phyloP scores from a whole-genome alignment of 768 basidiomycete species.

The Pulveroboletus ravenelii region DNA sequence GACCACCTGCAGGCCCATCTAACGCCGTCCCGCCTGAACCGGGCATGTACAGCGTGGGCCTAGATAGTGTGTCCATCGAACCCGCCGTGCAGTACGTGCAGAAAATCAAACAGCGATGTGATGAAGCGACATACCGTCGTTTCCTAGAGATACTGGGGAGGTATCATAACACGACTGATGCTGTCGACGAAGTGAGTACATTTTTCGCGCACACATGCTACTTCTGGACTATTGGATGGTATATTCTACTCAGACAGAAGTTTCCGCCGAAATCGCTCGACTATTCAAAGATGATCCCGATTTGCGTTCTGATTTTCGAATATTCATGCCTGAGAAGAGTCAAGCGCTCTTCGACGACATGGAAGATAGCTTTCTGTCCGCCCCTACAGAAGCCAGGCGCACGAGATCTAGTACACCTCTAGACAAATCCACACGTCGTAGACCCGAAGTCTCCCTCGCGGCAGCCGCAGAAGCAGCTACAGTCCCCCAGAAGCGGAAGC shows the following conservation, averaged over 20 bases:
- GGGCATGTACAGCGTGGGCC: constrained; percentile 25
- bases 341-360: constrained; percentile 47
- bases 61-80: constrained; percentile 50
- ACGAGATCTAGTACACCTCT: constrained; percentile 34
- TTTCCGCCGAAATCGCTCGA: constrained; percentile 60
- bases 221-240: background rate
- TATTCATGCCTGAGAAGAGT: constrained; percentile 66
- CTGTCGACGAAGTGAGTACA: constrained; percentile 52
- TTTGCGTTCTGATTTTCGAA: constrained; percentile 64
- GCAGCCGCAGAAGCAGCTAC: constrained; percentile 34
- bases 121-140: constrained; percentile 78
- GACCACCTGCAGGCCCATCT: constrained; percentile 5
- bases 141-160: constrained; percentile 73
- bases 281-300: constrained; percentile 77
- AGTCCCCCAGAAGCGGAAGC: constrained; percentile 66
- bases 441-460: constrained; percentile 43
- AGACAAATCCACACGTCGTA: constrained; percentile 38
- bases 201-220: constrained; percentile 7
- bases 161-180: constrained; percentile 55
- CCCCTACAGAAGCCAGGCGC: constrained; percentile 25
- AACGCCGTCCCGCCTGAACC: constrained; percentile 17
- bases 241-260: constrained; percentile 43
- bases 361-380: constrained; percentile 28
- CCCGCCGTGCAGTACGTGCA: constrained; percentile 93
- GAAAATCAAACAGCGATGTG: constrained; percentile 93